These are phyloP conservation scores for Kingdonia uniflora DNA, from an alignment of 164 flowering plant genomes.

Conservation along the genomic window DNA sequence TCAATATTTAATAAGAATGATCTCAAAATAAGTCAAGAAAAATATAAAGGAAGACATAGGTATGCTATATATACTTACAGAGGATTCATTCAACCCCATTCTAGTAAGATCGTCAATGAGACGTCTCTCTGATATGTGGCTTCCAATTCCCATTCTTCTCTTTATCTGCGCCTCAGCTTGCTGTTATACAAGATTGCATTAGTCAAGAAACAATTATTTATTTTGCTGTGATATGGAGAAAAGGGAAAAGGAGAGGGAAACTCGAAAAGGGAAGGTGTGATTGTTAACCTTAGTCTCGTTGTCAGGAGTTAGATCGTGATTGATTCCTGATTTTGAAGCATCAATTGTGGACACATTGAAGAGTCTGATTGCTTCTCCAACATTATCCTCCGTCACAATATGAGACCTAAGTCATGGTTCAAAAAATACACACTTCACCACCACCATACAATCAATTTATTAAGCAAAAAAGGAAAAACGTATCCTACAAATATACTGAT, in stretches of 20 bases:
- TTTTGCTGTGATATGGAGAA: no score
- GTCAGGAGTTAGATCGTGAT: constrained; percentile 70
- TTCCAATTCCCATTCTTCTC: constrained; percentile 93
- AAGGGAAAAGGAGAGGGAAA: no score
- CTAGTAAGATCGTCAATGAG: constrained; percentile 79
- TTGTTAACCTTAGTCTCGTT: neutral
- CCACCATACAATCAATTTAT: no score
- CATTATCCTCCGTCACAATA: constrained; percentile 77
- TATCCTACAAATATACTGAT: no score
- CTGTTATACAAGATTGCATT: constrained; percentile 27
- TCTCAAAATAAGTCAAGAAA: no score
- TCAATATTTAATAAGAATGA: neutral
- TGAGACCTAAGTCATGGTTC: constrained; percentile 37
- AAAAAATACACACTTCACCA: neutral
- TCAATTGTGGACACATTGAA: constrained; percentile 89
- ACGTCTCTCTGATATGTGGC: constrained; percentile 82
- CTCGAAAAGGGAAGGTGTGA: no score
- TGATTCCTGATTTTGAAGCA: constrained; percentile 92
- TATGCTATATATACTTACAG: constrained; percentile 46
- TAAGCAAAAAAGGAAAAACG: no score
- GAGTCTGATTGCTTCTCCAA: constrained; percentile 72
- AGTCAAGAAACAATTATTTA: no score
- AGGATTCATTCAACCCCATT: constrained; percentile 91
- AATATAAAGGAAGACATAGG: no score
- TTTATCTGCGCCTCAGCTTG: constrained; percentile 94